Evolutionary conservation across 805 yeast genomes (phyloP), one percentile per base, ranked within the genome.

Genomic region (Metschnikowia gelsemii): DNA sequence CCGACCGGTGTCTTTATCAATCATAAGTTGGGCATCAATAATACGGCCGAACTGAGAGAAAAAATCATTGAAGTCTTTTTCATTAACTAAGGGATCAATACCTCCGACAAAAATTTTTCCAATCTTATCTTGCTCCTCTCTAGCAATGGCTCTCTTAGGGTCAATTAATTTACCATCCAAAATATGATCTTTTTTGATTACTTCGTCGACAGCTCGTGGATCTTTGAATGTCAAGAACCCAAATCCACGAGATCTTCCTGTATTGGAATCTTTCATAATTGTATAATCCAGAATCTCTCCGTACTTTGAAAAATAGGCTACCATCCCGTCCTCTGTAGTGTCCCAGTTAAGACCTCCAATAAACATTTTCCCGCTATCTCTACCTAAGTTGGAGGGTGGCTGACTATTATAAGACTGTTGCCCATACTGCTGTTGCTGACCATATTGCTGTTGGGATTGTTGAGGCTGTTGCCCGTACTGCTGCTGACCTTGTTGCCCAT

Each of bases 281-380:
- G 91, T 87, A 56, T 86, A 79, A 51, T 90, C 97, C 30, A 79
- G 61, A 40, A 91, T 90, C 50, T 84, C 91, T 54, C 99, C 99
- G 61, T 78, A 91, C 62, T 90, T 83, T 35, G 83, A 70, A 61
- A 91, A 91, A 62, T 91, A 91, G 41, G 80, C 82, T 52, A 76
- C 80, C 65, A 91, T 69, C 24, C 84, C 79, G 49, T 89, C 95
- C 58, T 91, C 98, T 11, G 90, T 82, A 12, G 99, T 91, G 59
- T 91, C 97, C 98, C 98, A 91, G 58, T 91, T 93, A 55, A 91
- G 79, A 37, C 99, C 99, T 49, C 99, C 99, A 63, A 88, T 79
- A 58, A 89, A 89, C 95, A 89, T 86, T 61, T 89, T 89, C 40
- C 95, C 95, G 50, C 82, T 82, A 55, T 87, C 96, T 39, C 56